Evolutionary conservation across 2,329 filamentous ascomycete species (phyloP).

Genomic region (Cytospora schulzeri): DNA sequence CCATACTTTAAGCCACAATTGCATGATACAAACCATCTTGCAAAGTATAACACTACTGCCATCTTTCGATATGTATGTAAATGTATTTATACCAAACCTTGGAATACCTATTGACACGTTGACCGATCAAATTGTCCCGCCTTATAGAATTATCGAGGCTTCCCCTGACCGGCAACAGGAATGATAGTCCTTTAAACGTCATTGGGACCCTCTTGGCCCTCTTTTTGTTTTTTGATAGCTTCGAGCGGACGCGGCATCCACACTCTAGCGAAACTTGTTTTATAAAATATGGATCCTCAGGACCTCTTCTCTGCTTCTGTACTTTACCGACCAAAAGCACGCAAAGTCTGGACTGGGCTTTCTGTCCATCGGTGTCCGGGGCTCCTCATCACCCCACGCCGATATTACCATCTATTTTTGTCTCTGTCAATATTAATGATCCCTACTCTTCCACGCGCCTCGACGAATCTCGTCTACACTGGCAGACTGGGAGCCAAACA

Average conservation of each 20-base stretch:
- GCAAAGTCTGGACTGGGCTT: background rate
- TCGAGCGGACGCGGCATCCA: slow-evolving; percentile 8
- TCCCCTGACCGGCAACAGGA: background rate
- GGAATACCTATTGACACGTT: background rate
- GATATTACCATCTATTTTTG: background rate
- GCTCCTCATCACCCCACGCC: background rate
- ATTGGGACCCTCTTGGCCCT: background rate
- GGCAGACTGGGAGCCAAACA: background rate
- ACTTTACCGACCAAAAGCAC: background rate
- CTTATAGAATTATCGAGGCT: background rate
- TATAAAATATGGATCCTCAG: slow-evolving; percentile 7
- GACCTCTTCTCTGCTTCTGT: slow-evolving; percentile 1
- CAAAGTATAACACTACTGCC: too few species aligned
- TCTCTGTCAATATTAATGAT: background rate
- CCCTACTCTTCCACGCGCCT: background rate
- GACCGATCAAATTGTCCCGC: background rate
- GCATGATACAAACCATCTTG: too few species aligned
- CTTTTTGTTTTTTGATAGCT: slow-evolving; percentile 11
- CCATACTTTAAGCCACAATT: too few species aligned
- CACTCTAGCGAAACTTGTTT: slow-evolving; percentile 23
- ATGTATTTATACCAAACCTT: too few species aligned
- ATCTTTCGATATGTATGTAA: too few species aligned
- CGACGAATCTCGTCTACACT: background rate
- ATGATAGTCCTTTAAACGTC: background rate
- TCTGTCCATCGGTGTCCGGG: background rate